These are phyloP conservation scores for Pseudevernia furfuracea DNA, from an alignment of 495 filamentous ascomycete species.

Conservation along the genomic window DNA sequence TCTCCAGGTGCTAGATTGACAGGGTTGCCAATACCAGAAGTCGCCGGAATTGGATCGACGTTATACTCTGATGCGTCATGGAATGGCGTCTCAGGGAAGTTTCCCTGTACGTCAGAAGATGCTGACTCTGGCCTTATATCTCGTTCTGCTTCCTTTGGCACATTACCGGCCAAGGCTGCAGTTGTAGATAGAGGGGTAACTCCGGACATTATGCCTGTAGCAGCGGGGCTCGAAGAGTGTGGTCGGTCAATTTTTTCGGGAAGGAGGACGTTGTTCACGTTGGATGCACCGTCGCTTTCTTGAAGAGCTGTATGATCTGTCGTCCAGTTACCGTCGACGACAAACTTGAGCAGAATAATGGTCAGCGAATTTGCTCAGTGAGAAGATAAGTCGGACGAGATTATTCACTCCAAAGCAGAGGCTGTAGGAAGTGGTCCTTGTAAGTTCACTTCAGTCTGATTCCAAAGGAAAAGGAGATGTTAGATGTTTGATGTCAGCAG, in stretches of 20 bases:
- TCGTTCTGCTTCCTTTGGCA: constrained; percentile 50
- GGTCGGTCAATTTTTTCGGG: constrained; percentile 57
- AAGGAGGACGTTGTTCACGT: constrained; percentile 82
- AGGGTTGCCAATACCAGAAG: constrained; percentile 70
- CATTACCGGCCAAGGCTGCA: constrained; percentile 56
- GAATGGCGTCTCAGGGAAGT: constrained; percentile 73
- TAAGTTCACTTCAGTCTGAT: not conserved
- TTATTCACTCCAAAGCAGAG: not conserved
- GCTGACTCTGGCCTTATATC: constrained; percentile 26
- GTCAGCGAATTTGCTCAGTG: constrained; percentile 3
- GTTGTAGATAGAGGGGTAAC: constrained; percentile 70
- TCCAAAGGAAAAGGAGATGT: not conserved
- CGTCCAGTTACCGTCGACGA: constrained; percentile 83
- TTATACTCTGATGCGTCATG: constrained; percentile 50
- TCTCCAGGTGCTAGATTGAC: constrained; percentile 73
- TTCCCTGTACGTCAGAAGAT: constrained; percentile 53
- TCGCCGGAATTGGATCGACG: constrained; percentile 68
- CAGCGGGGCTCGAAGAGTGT: constrained; percentile 29
- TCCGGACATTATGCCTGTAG: constrained; percentile 53
- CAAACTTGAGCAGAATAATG: constrained; percentile 52
- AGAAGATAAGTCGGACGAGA: not conserved
- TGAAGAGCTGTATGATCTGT: constrained; percentile 69
- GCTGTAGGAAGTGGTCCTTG: not conserved
- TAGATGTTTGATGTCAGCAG: constrained; percentile 5
- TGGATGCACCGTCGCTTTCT: constrained; percentile 68